Evolutionary conservation across 139 green algal genomes (phyloP), one percentile per base, ranked within the genome.

Genomic region (Chlamydomonas incerta): DNA sequence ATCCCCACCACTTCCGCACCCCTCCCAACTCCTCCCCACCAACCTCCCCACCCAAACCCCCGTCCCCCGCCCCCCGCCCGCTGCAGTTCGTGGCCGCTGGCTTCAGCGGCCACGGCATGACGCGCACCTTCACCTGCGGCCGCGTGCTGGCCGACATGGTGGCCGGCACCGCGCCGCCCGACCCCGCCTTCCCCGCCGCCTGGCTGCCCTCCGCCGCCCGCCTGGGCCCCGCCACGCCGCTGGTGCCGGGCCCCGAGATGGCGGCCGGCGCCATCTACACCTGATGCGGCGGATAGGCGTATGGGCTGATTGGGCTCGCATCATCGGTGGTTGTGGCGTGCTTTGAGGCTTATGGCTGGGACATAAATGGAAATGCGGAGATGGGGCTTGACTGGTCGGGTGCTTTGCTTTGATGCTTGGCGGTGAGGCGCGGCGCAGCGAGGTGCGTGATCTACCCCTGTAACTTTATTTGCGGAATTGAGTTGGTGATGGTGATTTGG

Each of bases 91-190:
- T 88, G 26, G 71, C 72, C 58, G 84, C 74, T 0, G 84, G 84
- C 33, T 88, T 88, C 84, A 70, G 34, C 66, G 84, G 84, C 26
- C 84, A 88, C 55, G 84, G 84, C 74, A 88, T 88, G 84, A 88
- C 84, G 2, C 84, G 84, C 14, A 80, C 84, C 55, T 88, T 83
- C 74, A 88, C 46, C 21, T 84, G 74, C n/a, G 83, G 71, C 24
- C 63, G 79, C 11, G 74, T 74, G 37, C 50, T 85, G 52, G 84
- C 84, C 20, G 63, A 68, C 57, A 84, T 81, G 66, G 20, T 88
- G 33, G 41, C 79, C 28, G 84, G 84, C 15, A 20, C 26, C 73
- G n/a, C n/a, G n/a, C 83, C 83, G 46, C 50, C 13, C 23, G 77
- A 84, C 65, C 77, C 77, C 18, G 21, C 13, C 63, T 84, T 84